phyloP scores from a whole-genome alignment of 2,329 filamentous ascomycete genomes.

The Spiromastix sp. region DNA sequence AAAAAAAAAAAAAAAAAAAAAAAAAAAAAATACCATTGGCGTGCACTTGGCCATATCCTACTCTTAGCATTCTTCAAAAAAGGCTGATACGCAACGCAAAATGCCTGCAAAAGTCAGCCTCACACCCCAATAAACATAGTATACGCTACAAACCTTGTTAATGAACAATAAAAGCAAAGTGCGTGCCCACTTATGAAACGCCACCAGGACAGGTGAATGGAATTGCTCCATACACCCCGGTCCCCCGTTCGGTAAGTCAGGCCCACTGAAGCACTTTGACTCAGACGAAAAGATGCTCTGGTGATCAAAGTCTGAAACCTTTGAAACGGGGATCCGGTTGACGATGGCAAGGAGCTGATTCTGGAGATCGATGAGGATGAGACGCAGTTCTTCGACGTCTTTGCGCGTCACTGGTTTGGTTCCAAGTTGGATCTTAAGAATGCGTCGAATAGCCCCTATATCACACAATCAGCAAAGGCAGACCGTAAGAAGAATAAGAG shows the following conservation, averaged over 20 bases:
- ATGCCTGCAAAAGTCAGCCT: too few relatives aligned
- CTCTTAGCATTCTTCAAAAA: constrained; percentile 39
- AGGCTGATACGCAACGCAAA: constrained; percentile 38
- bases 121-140: too few relatives aligned
- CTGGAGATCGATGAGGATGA: constrained; percentile 32
- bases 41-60: constrained; percentile 36
- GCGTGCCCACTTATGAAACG: constrained; percentile 38
- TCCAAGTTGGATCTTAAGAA: constrained; percentile 36
- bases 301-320: neutral
- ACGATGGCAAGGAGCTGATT: constrained; percentile 32
- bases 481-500: neutral
- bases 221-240: constrained; percentile 32
- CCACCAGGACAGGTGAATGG: constrained; percentile 31
- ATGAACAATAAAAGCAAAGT: constrained; percentile 36
- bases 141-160: constrained; percentile 29
- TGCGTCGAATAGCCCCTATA: constrained; percentile 31
- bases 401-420: constrained; percentile 31
- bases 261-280: too few relatives aligned
- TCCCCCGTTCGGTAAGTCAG: constrained; percentile 26
- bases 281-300: constrained; percentile 13
- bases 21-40: constrained; percentile 27
- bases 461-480: neutral
- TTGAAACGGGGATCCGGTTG: constrained; percentile 28
- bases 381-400: constrained; percentile 35
- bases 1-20: neutral